Evolutionary conservation across 441 rosid genomes (phyloP).

Genomic region (Populus hybrid): DNA sequence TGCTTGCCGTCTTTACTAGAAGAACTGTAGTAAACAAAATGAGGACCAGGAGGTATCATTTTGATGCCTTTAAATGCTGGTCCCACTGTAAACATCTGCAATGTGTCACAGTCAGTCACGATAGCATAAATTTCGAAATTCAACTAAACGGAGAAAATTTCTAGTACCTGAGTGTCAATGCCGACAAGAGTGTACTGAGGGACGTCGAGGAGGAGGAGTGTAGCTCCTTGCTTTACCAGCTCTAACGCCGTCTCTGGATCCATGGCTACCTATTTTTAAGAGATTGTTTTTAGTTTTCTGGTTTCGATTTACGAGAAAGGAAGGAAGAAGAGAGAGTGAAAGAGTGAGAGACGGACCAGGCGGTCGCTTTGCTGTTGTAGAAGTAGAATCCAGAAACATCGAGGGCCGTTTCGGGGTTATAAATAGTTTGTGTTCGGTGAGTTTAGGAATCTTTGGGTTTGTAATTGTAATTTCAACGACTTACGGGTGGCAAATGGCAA

Average conservation of each 20-base stretch:
- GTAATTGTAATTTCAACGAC: too few relatives aligned
- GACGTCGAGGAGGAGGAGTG: slow-evolving; percentile 79
- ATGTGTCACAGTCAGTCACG: not conserved
- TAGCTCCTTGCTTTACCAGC: slow-evolving; percentile 65
- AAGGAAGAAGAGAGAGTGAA: not conserved
- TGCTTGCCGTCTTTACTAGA: slow-evolving; percentile 83
- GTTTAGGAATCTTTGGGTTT: too few relatives aligned
- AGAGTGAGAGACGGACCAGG: not conserved
- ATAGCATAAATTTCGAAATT: not conserved
- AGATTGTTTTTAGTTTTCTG: not conserved
- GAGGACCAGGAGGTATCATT: slow-evolving; percentile 93
- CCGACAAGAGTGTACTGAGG: slow-evolving; percentile 78
- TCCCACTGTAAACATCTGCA: slow-evolving; percentile 66
- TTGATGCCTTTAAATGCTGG: slow-evolving; percentile 81
- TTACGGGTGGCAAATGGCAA: too few relatives aligned
- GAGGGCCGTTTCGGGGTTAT: too few relatives aligned
- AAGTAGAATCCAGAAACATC: slow-evolving; percentile 8
- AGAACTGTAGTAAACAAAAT: slow-evolving; percentile 76
- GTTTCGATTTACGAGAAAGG: not conserved
- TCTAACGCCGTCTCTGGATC: slow-evolving; percentile 70
- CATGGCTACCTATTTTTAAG: slow-evolving; percentile 30
- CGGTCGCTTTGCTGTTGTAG: not conserved
- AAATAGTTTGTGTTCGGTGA: too few relatives aligned
- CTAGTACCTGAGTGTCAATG: slow-evolving; percentile 68
- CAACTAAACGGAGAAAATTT: slow-evolving; percentile 2